Conservation (phyloP, 208 protist genomes). For the Novymonas esmeraldas region DNA sequence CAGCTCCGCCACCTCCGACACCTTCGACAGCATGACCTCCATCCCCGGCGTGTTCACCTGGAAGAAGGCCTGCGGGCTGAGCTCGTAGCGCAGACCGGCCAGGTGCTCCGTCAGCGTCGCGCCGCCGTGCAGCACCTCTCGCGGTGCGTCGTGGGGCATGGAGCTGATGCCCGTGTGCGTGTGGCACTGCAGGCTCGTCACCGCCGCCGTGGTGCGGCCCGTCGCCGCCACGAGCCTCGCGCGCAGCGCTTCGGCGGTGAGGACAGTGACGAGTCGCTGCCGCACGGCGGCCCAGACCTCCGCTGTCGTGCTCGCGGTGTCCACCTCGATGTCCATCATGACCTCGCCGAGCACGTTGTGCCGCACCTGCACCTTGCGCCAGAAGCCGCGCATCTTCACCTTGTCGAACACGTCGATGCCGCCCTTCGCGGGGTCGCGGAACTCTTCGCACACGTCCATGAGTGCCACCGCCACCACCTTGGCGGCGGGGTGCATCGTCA, state of each 20-base stretch:
- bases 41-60: conserved; percentile 95
- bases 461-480: conserved; percentile 54
- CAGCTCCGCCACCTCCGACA: conserved; percentile 66
- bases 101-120: conserved; percentile 77
- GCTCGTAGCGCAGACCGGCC: conserved; percentile 80
- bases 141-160: conserved; percentile 55
- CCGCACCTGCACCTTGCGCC: conserved; percentile 89
- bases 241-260: conserved; percentile 29
- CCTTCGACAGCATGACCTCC: conserved; percentile 84
- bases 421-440: conserved; percentile 35
- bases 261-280: conserved; percentile 35
- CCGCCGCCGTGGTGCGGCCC: conserved; percentile 33
- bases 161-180: conserved; percentile 71
- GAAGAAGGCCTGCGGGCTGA: conserved; percentile 95
- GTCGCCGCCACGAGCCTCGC: conserved; percentile 25
- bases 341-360: conserved; percentile 88
- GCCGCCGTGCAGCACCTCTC: conserved; percentile 64
- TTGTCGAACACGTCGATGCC: conserved; percentile 80
- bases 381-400: conserved; percentile 80
- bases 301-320: conserved; percentile 35
- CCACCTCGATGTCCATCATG: conserved; percentile 80
- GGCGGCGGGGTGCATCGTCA: conserved; percentile 68
- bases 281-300: conserved; percentile 46
- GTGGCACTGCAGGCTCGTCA: conserved; percentile 84
- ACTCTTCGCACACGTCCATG: conserved; percentile 47